Percentiles rank a stretch among this genome's conserved stretches.
Conservation (phyloP, 2,329 filamentous ascomycete species). For the Penicillium expansum region DNA sequence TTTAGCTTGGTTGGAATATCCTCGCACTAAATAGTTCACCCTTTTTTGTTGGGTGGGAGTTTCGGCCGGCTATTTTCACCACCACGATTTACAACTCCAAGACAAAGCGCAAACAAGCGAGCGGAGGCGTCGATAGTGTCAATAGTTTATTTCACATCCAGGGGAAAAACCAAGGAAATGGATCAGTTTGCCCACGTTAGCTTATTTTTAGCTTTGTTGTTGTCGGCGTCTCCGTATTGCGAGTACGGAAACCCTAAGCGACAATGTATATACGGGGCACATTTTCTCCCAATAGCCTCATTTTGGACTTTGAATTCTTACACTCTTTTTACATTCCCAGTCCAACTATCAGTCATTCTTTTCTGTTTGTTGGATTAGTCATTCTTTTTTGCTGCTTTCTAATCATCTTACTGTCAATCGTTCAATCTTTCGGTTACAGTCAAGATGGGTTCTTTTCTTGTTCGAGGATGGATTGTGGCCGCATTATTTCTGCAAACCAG, state of each 20-base stretch:
- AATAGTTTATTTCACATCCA: background rate
- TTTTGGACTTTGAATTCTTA: background rate
- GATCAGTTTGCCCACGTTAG: background rate
- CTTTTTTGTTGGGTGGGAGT: background rate
- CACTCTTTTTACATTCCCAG: background rate
- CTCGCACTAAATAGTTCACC: background rate
- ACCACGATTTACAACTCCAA: background rate
- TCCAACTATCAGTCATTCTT: background rate
- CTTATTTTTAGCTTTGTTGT: background rate
- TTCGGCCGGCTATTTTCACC: constrained; percentile 3
- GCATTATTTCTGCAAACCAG: background rate
- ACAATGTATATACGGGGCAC: background rate
- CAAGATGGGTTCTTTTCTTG: background rate
- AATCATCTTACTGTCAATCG: background rate
- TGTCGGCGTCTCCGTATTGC: background rate
- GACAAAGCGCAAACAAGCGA: background rate
- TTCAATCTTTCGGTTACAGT: background rate
- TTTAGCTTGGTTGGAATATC: background rate
- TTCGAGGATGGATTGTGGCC: constrained; percentile 8
- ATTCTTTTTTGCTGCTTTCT: background rate
- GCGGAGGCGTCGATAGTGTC: background rate
- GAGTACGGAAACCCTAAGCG: background rate
- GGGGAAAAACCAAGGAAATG: background rate
- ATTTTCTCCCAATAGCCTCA: background rate
- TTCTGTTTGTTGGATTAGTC: background rate